Evolutionary conservation across 2,329 filamentous ascomycete genomes (phyloP).

Genomic region (Neurospora sp.): DNA sequence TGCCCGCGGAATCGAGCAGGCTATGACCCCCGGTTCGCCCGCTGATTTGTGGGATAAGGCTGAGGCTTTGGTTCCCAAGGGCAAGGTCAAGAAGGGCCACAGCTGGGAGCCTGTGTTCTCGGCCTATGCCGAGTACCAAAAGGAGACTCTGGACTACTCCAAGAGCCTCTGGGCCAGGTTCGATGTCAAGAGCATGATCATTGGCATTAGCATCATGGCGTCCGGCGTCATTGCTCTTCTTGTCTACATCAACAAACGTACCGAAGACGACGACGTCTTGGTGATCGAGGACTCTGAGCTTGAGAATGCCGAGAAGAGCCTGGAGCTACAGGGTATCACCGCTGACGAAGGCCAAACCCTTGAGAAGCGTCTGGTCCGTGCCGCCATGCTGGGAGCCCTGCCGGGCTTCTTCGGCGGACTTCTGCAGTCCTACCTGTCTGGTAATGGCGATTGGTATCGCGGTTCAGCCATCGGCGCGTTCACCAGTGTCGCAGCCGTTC

Average conservation of each 20-base stretch:
- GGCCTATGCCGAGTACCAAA: constrained; percentile 65
- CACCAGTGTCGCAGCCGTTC: constrained; percentile 32
- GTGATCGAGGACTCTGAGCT: constrained; percentile 46
- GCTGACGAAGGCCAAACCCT: constrained; percentile 26
- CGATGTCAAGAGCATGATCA: constrained; percentile 74
- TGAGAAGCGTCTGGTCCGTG: constrained; percentile 28
- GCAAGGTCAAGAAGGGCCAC: constrained; percentile 14
- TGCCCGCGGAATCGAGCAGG: constrained; percentile 58
- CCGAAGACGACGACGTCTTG: constrained; percentile 40
- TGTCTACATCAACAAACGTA: constrained; percentile 57
- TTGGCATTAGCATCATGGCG: constrained; percentile 64
- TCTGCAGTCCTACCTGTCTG: constrained; percentile 23
- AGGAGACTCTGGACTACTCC: constrained; percentile 67
- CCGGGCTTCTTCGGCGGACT: constrained; percentile 25
- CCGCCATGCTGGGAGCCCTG: constrained; percentile 26
- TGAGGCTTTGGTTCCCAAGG: constrained; percentile 16
- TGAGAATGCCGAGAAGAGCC: constrained; percentile 46
- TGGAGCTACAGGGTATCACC: constrained; percentile 37
- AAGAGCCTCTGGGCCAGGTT: constrained; percentile 86
- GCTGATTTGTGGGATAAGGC: constrained; percentile 50
- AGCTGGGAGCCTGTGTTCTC: constrained; percentile 35
- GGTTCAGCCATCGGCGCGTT: constrained; percentile 33
- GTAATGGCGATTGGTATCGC: constrained; percentile 30
- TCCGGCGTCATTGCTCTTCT: constrained; percentile 58
- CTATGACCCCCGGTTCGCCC: constrained; percentile 42